A percentile compares a stretch with the other conserved stretches of the same genome.
These are phyloP conservation scores for Flaveria floridana DNA, from an alignment of 140 eudicot genomes.

Conservation along the genomic window DNA sequence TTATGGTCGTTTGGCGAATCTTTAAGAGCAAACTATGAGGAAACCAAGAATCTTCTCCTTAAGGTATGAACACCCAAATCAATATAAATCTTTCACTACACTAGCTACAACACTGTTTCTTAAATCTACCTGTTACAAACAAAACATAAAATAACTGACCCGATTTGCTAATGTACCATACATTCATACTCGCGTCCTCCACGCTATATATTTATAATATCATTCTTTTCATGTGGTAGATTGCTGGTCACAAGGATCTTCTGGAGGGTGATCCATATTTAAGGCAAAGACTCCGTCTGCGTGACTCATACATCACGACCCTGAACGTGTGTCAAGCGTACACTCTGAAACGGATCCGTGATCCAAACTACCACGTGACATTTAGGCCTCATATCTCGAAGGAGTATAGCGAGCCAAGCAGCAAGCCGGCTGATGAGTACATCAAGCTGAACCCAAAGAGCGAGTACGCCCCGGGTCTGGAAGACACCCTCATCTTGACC, in stretches of 20 bases:
- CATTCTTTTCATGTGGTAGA: slow-evolving; percentile 39
- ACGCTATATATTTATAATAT: not conserved
- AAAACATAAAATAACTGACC: not conserved
- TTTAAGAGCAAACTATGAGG: slow-evolving; percentile 73
- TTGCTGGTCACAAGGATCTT: slow-evolving; percentile 91
- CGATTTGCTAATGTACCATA: not conserved
- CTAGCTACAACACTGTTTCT: not conserved
- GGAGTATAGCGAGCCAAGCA: slow-evolving; percentile 54
- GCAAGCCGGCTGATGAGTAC: slow-evolving; percentile 63
- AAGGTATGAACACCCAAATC: slow-evolving; percentile 42
- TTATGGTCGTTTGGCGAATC: slow-evolving; percentile 77
- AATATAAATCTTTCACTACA: not conserved
- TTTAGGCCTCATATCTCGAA: slow-evolving; percentile 77
- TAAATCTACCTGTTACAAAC: too few relatives aligned
- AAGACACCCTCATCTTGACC: slow-evolving; percentile 94
- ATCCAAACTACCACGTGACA: slow-evolving; percentile 68
- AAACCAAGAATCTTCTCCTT: slow-evolving; percentile 79
- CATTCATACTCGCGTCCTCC: not conserved
- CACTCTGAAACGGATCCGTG: slow-evolving; percentile 88
- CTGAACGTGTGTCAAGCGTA: slow-evolving; percentile 83
- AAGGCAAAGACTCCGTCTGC: slow-evolving; percentile 82
- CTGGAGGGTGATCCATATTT: slow-evolving; percentile 85
- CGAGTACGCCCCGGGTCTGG: slow-evolving; percentile 99
- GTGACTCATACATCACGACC: slow-evolving; percentile 86
- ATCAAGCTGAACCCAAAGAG: slow-evolving; percentile 83